Conservation (phyloP, 805 yeast genomes). For the Komagataella populi region DNA sequence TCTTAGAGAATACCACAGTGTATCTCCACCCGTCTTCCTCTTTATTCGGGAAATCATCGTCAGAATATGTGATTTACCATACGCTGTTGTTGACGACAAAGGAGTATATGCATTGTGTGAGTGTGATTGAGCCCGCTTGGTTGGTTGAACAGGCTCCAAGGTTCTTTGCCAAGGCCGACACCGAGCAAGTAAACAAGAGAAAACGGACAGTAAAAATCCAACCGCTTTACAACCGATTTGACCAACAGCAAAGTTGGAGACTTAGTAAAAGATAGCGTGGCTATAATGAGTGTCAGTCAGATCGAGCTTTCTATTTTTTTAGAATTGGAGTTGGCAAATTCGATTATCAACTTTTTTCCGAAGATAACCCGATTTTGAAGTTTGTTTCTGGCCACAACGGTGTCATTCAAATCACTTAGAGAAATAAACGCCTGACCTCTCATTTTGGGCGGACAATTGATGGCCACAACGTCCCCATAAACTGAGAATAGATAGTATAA, state of each 20-base stretch:
- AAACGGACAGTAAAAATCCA: constrained; percentile 53
- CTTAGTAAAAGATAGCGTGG: constrained; percentile 29
- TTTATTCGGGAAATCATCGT: constrained; percentile 33
- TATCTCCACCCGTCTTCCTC: constrained; percentile 82
- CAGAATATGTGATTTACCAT: constrained; percentile 75
- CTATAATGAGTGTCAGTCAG: background rate
- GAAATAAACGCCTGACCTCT: constrained; percentile 62
- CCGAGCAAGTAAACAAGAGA: constrained; percentile 29
- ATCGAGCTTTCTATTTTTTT: constrained; percentile 8
- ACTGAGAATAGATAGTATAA: constrained; percentile 46
- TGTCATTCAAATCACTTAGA: constrained; percentile 32
- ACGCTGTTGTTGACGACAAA: constrained; percentile 69
- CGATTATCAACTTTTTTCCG: constrained; percentile 33
- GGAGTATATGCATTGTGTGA: constrained; percentile 87
- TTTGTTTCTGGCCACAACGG: constrained; percentile 34
- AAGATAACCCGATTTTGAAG: constrained; percentile 36
- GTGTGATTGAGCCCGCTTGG: constrained; percentile 77
- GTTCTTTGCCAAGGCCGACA: constrained; percentile 55
- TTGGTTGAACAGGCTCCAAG: constrained; percentile 56
- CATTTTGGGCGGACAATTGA: constrained; percentile 23
- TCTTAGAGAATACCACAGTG: constrained; percentile 60
- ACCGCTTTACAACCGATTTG: constrained; percentile 53
- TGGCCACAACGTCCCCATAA: constrained; percentile 50
- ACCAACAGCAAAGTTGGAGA: constrained; percentile 65
- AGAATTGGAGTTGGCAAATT: constrained; percentile 24